Conservation (phyloP, 495 filamentous ascomycete species). For the Penicillium goetzii region DNA sequence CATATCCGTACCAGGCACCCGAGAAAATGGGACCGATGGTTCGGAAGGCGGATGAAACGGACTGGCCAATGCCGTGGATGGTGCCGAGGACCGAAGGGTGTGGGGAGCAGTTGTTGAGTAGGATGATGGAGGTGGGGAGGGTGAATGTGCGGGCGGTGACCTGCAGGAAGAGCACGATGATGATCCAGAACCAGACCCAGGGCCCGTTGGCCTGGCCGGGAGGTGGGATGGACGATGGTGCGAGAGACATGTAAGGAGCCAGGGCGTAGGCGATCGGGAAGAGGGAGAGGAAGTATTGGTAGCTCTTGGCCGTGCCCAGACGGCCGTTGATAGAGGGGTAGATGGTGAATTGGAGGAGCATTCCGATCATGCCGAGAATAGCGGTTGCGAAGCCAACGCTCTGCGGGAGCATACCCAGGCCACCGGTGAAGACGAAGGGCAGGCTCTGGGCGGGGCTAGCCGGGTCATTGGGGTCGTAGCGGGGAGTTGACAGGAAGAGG, state of each 20-base stretch:
- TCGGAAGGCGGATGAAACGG: conserved; percentile 67
- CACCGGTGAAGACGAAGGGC: conserved; percentile 79
- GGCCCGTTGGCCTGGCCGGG: conserved; percentile 66
- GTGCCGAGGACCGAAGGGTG: conserved; percentile 81
- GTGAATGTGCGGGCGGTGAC: conserved; percentile 83
- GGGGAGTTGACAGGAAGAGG: conserved; percentile 80
- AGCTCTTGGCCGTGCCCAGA: conserved; percentile 70
- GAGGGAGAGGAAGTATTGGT: conserved; percentile 66
- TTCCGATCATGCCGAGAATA: conserved; percentile 76
- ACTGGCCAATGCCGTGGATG: conserved; percentile 81
- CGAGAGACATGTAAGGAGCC: conserved; percentile 71
- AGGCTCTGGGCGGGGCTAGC: conserved; percentile 47
- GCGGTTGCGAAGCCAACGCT: conserved; percentile 78
- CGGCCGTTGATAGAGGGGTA: conserved; percentile 70
- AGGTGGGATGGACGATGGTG: conserved; percentile 63
- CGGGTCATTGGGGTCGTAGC: conserved; percentile 58
- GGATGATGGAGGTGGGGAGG: conserved; percentile 73
- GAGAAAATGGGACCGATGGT: conserved; percentile 76
- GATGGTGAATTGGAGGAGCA: conserved; percentile 74
- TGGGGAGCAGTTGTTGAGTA: conserved; percentile 83
- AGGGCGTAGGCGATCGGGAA: conserved; percentile 77
- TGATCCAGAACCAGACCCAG: conserved; percentile 69
- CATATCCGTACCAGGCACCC: conserved; percentile 72
- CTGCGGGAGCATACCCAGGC: conserved; percentile 73
- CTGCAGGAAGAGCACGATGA: conserved; percentile 69